phyloP scores from a whole-genome alignment of 2,329 filamentous ascomycete genomes.

The Cladorrhinum sp. region DNA sequence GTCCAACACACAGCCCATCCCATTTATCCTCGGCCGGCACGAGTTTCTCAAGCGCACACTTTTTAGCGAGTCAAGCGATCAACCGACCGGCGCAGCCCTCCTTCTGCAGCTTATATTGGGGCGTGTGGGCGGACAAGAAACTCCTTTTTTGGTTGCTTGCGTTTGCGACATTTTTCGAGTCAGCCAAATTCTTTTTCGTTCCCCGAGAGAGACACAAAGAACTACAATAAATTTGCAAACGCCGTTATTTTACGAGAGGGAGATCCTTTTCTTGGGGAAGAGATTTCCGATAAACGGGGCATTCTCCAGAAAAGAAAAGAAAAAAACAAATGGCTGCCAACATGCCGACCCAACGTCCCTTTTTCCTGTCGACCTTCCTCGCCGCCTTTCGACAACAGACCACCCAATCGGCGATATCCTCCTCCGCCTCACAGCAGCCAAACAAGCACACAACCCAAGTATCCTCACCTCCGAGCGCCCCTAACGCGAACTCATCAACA shows the following conservation, averaged over 20 bases:
- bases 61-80: background rate
- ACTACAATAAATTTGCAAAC: background rate
- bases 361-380: slow-evolving; percentile 56
- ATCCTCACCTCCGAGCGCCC: slow-evolving; percentile 15
- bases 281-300: background rate
- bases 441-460: slow-evolving; percentile 38
- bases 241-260: background rate
- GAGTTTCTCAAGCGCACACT: background rate
- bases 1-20: background rate
- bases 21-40: background rate
- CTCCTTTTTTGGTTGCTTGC: background rate
- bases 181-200: background rate
- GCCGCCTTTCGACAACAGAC: slow-evolving; percentile 52
- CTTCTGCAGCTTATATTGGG: background rate
- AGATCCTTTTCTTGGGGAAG: background rate
- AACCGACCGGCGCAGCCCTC: background rate
- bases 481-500: slow-evolving; percentile 17
- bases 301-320: too few species aligned
- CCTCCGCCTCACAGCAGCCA: slow-evolving; percentile 33
- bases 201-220: background rate
- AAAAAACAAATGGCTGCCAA: slow-evolving; percentile 15
- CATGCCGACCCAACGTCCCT: slow-evolving; percentile 54
- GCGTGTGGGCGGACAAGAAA: background rate
- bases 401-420: slow-evolving; percentile 31
- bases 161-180: background rate